Evolutionary conservation across 495 filamentous ascomycete species (phyloP), one percentile per base, ranked within the genome.

Genomic region (Cercophora newfieldiana): DNA sequence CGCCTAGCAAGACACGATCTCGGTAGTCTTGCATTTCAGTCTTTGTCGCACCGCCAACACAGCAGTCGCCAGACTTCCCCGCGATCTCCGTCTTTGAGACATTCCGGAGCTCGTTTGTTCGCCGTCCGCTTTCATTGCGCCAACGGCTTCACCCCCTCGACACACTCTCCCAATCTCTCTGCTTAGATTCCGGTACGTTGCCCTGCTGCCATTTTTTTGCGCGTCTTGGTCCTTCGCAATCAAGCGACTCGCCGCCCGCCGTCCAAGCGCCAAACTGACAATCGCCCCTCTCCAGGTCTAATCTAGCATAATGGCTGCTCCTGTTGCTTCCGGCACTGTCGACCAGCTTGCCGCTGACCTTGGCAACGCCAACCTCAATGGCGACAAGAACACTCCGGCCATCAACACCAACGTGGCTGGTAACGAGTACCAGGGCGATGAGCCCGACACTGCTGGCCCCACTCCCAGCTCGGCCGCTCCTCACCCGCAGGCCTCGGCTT

Each of bases 401-500:
- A 82, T 91, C 78, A 88, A 92, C 77, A 92, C 89, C 75, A 86
- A 85, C 71, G 83, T 91, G 64, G 69, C 63, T 64, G 67, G 81
- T 60, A 67, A 76, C 69, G 81, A 86, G 68, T 75, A 76, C 64
- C 79, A 80, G 59, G 77, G 76, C 63, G 80, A 85, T 49, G 87
- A 87, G 66, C 74, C 78, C 65, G 85, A 85, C 75, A 83, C 82
- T 64, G 84, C 87, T 72, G 82, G 83, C 54, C 83, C 87, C 57
- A 91, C 90, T 66, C 89, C 91, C 66, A 87, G 87, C 78, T 90
- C 92, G 64, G 87, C 87, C 66, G 82, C 87, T 61, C 88, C 89
- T 59, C 85, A 87, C 72, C 86, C 87, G 50, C 91, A 95, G 81
- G 91, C 92, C 63, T 97, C 95, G 48, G 95, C 96, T 63, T 99